Base-by-base conservation (phyloP, 2,329 filamentous ascomycete genomes). In the Cercospora canescens region DNA sequence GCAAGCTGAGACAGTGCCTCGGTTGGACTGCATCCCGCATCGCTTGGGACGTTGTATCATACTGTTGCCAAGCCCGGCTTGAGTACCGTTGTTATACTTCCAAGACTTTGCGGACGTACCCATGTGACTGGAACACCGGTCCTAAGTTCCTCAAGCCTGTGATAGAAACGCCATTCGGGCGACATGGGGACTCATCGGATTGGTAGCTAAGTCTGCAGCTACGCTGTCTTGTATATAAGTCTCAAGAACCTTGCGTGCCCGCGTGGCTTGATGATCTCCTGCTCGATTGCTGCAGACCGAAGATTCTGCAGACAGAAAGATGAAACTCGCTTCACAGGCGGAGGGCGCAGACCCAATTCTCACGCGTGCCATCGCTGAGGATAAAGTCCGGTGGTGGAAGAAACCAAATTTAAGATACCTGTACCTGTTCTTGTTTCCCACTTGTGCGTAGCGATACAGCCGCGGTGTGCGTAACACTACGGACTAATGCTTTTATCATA, bases 401-500 rank as follows among this genome's bases (percentile, higher is more conserved):
- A 89, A 89, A 75, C 85, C 83, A 0, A 88, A 89, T 69, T 77
- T 89, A 41, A 81, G 86, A 61, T 73, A 73, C 18, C 79, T 89
- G 39, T 89, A 89, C 71, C 73, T 88, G 6, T 76, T 86, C 66
- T 81, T 89, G 58, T 85, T 89, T 65, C 85, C 85, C 24, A 85
- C 85, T 50, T 87, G 85, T 74, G 16, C 16, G 52, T 56, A 14
- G 30, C 32, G n/a, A 11, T 6, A 12, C 32, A 35, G 4, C 8
- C 14, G 32, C 32, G 8, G 32, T 32, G 30, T 6, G 9, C 30
- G 14, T 12, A 35, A 11, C 14, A 11, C 4, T 4, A 8, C 9
- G n/a, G 3, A 7, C 41, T 48, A 11, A 18, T 18, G 12, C 5
- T 18, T 18, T 7, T 7, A 18, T 18, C 14, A 3, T 30, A 56